A percentile compares a stretch with the other conserved stretches of the same genome.
Conservation (phyloP, 495 filamentous ascomycete genomes). For the Hypomontagnella submonticulosa region DNA sequence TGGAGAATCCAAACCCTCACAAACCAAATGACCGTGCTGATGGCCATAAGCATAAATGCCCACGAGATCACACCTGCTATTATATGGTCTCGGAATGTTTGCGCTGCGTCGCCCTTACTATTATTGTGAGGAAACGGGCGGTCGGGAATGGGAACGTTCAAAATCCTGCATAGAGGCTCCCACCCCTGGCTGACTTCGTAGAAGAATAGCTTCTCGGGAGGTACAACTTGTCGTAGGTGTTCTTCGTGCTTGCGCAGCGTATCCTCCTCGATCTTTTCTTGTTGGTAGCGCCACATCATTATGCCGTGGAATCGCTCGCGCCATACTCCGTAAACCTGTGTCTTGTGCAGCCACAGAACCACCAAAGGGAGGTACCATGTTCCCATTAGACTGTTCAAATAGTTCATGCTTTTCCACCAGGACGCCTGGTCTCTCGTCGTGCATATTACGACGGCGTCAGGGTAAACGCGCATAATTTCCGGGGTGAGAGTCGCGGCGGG, state of each 20-base stretch:
- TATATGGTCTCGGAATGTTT: slow-evolving; percentile 41
- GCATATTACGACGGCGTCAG: slow-evolving; percentile 52
- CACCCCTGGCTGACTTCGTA: slow-evolving; percentile 59
- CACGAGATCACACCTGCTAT: slow-evolving; percentile 41
- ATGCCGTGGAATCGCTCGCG: slow-evolving; percentile 44
- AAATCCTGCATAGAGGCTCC: slow-evolving; percentile 54
- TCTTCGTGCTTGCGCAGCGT: slow-evolving; percentile 52
- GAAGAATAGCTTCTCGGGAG: slow-evolving; percentile 54
- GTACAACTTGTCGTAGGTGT: slow-evolving; percentile 49
- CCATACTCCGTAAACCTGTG: slow-evolving; percentile 46
- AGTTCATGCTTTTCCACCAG: slow-evolving; percentile 51
- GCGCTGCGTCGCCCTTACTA: slow-evolving; percentile 44
- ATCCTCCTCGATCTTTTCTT: slow-evolving; percentile 46
- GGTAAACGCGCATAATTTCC: slow-evolving; percentile 52
- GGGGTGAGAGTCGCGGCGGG: slow-evolving; percentile 49
- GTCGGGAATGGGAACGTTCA: slow-evolving; percentile 52
- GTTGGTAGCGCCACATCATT: slow-evolving; percentile 46
- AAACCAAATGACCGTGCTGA: slow-evolving; percentile 41
- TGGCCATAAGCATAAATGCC: slow-evolving; percentile 40
- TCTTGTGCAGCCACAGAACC: slow-evolving; percentile 47
- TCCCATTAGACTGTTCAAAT: slow-evolving; percentile 45
- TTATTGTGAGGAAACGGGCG: slow-evolving; percentile 52
- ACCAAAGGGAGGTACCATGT: slow-evolving; percentile 50
- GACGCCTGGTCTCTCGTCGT: slow-evolving; percentile 47
- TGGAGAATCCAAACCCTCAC: slow-evolving; percentile 27